Evolutionary conservation across 202 grass and related monocot species (phyloP), one percentile per base, ranked within the genome.

Genomic region (Setaria viridis): DNA sequence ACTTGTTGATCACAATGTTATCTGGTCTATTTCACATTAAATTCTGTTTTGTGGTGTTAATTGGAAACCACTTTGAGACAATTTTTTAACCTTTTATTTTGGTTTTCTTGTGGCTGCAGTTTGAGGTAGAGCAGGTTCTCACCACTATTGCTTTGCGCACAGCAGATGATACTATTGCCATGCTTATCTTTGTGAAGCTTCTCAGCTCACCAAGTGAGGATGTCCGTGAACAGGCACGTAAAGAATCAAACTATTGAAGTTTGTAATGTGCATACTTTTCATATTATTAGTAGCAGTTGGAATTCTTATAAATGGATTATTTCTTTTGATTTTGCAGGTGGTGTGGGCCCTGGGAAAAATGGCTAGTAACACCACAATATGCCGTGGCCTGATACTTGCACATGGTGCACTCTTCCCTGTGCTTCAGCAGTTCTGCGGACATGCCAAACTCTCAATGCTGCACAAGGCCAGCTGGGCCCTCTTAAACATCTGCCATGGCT

Each of bases 291-390:
- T 77, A 16, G 49, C 34, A 59, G 43, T 48, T 29, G 19, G 53
- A 48, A 48, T 25, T 65, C 15, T 77, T 59, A 10, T 1, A 53
- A 56, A 15, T 11, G 15, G 19, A 11, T 56, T 58, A 58, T 72
- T 55, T 59, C n/a, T 85, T 56, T 67, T 82, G 8, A 68, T 80
- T 60, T 82, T 87, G 64, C 48, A 95, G 93, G 91, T 78, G 50
- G 89, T 93, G 9, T 95, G 87, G 94, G 87, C 87, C 35, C 60
- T 95, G 70, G 94, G 88, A 25, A 93, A 93, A 49, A 82, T 95
- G 54, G 81, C 89, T 50, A 89, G 88, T 76, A 89, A 95, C 79
- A 91, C 91, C 16, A 45, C 74, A 41, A 80, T 50, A 46, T 85
- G 77, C 42, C 86, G 89, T 69, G 86, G 89, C 60, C 54, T 93